phyloP scores from a whole-genome alignment of 1,284 basidiomycete species.

The Trichosporon sp. region DNA sequence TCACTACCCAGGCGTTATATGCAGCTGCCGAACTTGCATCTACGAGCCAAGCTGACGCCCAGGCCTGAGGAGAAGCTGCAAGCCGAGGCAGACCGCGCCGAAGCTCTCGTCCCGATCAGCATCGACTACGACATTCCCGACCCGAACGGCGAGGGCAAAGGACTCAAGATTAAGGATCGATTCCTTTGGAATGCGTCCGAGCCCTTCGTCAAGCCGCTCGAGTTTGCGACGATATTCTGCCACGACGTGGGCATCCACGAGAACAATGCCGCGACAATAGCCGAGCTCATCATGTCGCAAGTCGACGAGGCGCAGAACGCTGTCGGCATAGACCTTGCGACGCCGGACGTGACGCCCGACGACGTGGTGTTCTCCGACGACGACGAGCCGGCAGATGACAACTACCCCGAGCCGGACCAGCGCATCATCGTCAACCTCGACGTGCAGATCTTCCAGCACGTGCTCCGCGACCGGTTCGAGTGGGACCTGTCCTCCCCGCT shows the following conservation, averaged over 20 bases:
- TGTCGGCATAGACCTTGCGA: conserved; percentile 57
- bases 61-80: conserved; percentile 65
- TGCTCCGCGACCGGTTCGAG: conserved; percentile 90
- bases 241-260: conserved; percentile 74
- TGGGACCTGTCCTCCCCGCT: conserved; percentile 93
- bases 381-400: conserved; percentile 28
- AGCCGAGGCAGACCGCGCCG: conserved; percentile 58
- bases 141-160: conserved; percentile 37
- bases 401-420: conserved; percentile 69
- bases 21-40: no score
- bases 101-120: conserved; percentile 79
- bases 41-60: conserved; percentile 10
- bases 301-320: conserved; percentile 79
- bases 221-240: conserved; percentile 81
- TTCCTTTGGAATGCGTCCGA: conserved; percentile 93
- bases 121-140: conserved; percentile 86
- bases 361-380: conserved; percentile 36
- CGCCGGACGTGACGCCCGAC: conserved; percentile 34
- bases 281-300: conserved; percentile 81
- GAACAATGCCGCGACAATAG: conserved; percentile 69
- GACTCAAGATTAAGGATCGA: conserved; percentile 83
- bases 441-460: conserved; percentile 89
- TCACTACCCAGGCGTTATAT: no score
- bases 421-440: conserved; percentile 89
- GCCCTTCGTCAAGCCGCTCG: conserved; percentile 67